Evolutionary conservation across 352 stramenopile genomes (phyloP), one percentile per base, ranked within the genome.

Genomic region (Lagenidium giganteum): DNA sequence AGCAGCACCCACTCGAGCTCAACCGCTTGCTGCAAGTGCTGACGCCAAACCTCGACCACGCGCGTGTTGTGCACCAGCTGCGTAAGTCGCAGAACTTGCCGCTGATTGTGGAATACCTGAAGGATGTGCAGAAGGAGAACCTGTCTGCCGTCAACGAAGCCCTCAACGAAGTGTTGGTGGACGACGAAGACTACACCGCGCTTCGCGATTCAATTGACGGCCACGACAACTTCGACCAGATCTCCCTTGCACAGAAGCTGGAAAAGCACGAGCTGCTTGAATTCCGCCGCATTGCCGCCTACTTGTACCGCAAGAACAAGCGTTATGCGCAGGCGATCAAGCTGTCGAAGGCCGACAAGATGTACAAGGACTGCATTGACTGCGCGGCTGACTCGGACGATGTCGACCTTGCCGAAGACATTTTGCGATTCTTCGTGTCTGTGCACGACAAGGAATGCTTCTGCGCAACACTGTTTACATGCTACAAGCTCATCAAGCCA

Each of bases 291-390:
- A 99, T 99, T 58, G 96, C 97, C 24, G 96, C 97, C 14, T 98
- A 99, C 67, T 66, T 99, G 49, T 99, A 99, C 84, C 93, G 97
- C 61, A 98, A 97, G 78, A 99, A 99, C 81, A 98, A 98, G 77
- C 96, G 97, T 47, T 99, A 95, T 71, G 71, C 85, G 49, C 95
- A 99, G 69, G 97, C 90, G 27, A 95, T 99, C 52, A 95, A 97
- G 49, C 77, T 99, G 47, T 99, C 94, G 17, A 99, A 99, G 89
- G 93, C 92, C 27, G 96, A 99, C 80, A 98, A 98, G 59, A 99
- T 99, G 96, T 99, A 98, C 92, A 99, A 99, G 79, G 97, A 99
- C 54, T 98, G 96, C 62, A 99, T 99, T 55, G 96, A 99, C 59
- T 99, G 96, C 46, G 96, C 96, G 21, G 95, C 94, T 27, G 92